phyloP scores from a whole-genome alignment of 768 basidiomycete species.

The Leucosporidium creatinivorum region DNA sequence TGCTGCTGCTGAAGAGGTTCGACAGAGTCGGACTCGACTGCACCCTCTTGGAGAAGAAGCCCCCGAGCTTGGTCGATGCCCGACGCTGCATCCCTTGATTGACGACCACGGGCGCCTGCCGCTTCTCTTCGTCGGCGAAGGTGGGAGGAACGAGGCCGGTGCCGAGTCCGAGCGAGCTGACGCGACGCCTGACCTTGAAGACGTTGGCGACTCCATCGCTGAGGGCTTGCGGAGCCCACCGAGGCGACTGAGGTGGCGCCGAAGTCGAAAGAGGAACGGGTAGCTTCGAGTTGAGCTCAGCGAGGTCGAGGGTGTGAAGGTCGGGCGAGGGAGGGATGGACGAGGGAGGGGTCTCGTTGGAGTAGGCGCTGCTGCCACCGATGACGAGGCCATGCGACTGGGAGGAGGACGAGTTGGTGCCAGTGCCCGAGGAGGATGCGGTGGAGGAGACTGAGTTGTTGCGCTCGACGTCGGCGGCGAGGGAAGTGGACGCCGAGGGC shows the following conservation, averaged over 20 bases:
- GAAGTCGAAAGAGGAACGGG: background rate
- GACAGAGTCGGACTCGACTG: conserved; percentile 11
- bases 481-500: background rate
- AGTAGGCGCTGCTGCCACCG: background rate
- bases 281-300: background rate
- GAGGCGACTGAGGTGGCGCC: background rate
- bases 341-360: conserved; percentile 23
- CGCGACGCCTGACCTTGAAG: conserved; percentile 28
- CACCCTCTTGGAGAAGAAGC: conserved; percentile 15
- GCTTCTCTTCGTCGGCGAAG: background rate
- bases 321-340: conserved; percentile 29
- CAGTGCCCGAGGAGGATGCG: conserved; percentile 13
- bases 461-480: conserved; percentile 22
- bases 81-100: conserved; percentile 14
- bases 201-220: conserved; percentile 17
- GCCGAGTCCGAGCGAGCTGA: conserved; percentile 19
- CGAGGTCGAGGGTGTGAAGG: conserved; percentile 11
- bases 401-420: conserved; percentile 10
- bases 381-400: background rate
- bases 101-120: background rate
- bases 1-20: conserved; percentile 8
- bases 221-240: conserved; percentile 7
- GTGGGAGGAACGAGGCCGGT: conserved; percentile 1
- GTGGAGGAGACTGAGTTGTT: conserved; percentile 33
- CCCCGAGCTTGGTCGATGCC: conserved; percentile 13